A percentile compares a stretch with the other conserved stretches of the same genome.
Conservation (phyloP, 2,329 filamentous ascomycete genomes). For the Hypoxylon sp. region DNA sequence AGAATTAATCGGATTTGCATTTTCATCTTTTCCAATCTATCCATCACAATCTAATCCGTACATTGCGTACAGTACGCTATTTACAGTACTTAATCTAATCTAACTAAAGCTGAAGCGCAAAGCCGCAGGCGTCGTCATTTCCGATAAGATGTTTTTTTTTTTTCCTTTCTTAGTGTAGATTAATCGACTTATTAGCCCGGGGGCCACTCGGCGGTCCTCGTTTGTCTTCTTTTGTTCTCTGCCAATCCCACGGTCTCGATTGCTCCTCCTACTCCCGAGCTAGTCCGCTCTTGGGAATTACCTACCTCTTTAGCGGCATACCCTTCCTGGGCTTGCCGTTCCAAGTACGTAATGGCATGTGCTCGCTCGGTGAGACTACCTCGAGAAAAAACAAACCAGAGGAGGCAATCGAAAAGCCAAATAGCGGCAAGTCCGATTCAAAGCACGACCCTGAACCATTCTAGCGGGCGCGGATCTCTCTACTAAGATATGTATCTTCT, state of each 20-base stretch:
- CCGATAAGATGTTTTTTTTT: conserved; percentile 16
- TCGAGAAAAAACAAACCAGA: too few species aligned
- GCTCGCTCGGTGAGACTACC: conserved; percentile 24
- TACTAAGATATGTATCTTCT: neutral
- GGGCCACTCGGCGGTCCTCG: conserved; percentile 7
- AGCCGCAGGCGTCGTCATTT: conserved; percentile 22
- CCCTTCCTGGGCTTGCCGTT: conserved; percentile 17
- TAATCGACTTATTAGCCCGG: conserved; percentile 17
- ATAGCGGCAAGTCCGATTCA: conserved; percentile 27
- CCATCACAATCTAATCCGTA: conserved; percentile 5
- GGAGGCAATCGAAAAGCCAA: conserved; percentile 12
- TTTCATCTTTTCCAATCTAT: conserved; percentile 10
- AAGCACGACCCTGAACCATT: conserved; percentile 1
- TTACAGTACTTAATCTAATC: too few species aligned
- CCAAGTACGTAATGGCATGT: conserved; percentile 29
- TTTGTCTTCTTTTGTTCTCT: neutral
- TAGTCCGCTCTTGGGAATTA: neutral
- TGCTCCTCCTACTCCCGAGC: conserved; percentile 16
- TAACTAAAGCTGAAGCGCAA: neutral
- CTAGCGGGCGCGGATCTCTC: too few species aligned
- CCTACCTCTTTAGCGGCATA: conserved; percentile 25
- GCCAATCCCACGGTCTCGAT: conserved; percentile 16
- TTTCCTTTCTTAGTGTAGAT: conserved; percentile 14
- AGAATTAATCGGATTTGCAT: conserved; percentile 25
- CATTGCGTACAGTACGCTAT: neutral